These are phyloP conservation scores for Pseudogymnoascus sp. DNA, from an alignment of 2,329 filamentous ascomycete species.

Conservation along the genomic window DNA sequence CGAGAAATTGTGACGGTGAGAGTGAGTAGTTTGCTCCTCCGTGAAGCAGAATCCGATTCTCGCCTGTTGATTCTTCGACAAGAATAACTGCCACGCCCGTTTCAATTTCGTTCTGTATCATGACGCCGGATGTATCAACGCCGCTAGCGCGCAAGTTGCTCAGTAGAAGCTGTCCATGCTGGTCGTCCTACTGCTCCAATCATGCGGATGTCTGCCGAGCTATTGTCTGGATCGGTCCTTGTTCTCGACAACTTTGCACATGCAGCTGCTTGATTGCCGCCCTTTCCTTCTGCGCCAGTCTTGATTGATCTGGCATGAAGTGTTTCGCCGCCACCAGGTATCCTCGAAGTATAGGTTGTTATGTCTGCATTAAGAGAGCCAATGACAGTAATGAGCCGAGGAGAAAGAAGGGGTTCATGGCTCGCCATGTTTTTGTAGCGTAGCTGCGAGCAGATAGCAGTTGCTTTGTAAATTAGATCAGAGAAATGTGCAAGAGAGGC, in stretches of 20 bases:
- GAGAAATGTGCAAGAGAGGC: background rate
- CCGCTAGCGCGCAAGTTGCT: conserved; percentile 7
- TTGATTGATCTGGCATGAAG: conserved; percentile 12
- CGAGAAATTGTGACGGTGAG: background rate
- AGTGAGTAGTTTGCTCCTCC: conserved; percentile 9
- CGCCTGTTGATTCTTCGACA: conserved; percentile 3
- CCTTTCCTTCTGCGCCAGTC: conserved; percentile 12
- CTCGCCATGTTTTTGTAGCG: background rate
- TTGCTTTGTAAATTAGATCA: background rate
- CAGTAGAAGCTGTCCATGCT: conserved; percentile 5
- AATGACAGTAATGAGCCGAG: conserved; percentile 8
- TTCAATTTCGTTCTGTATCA: background rate
- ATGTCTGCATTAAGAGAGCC: conserved; percentile 15
- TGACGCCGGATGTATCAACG: background rate
- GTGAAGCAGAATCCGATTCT: conserved; percentile 6
- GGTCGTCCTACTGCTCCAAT: conserved; percentile 14
- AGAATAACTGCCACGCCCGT: conserved; percentile 8
- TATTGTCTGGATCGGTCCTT: conserved; percentile 8
- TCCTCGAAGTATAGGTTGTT: conserved; percentile 11
- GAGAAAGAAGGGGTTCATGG: conserved; percentile 10
- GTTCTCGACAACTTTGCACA: conserved; percentile 12
- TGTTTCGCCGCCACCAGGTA: conserved; percentile 13
- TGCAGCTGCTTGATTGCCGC: conserved; percentile 13
- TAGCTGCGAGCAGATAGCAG: background rate
- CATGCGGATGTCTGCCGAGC: conserved; percentile 11